Base-by-base conservation (phyloP, 2,329 filamentous ascomycete species). In the Leptographium radiaticola region DNA sequence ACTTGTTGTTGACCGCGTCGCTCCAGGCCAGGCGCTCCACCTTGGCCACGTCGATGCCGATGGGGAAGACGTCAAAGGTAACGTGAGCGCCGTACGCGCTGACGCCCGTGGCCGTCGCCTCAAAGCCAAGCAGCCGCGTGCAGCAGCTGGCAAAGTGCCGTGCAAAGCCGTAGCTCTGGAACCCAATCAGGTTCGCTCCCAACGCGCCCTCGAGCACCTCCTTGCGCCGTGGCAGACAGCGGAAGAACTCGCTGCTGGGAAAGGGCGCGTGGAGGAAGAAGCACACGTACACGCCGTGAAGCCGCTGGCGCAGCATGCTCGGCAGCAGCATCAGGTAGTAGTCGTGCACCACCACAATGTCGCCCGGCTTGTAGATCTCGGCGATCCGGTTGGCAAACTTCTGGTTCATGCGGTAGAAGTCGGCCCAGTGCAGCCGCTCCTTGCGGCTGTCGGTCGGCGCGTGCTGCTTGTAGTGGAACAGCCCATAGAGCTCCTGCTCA, bases 391-490 rank as follows among this genome's bases (percentile, higher is more conserved):
- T 86, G 57, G 91, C 90, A 62, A 96, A 96, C 59, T 89, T 83
- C 64, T 89, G 84, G 71, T 96, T 97, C 80, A 96, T 85, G 52
- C 85, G 84, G 67, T 89, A 87, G 70, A 95, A 97, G 70, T 97
- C 89, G 31, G 86, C 82, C 90, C 91, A 97, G 62, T 89, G 83
- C 44, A 86, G 76, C 52, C 87, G 83, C 65, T 93, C 87, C 18
- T 82, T 81, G 60, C 86, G 82, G 39, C 89, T 89, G 66, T 96
- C 87, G 13, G 83, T 87, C 1, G 91, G 89, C 66, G 90, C 88
- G 64, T 95, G 87, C 64, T 93, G 88, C 71, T 95, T 95, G 75
- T 97, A 97, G 70, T 97, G 91, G 66, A 96, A 89, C 11, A 96
- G 77, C 1, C 88, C 89, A 71, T 95, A 96, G 33, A 97, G 75